These are phyloP conservation scores for Panaeolus cyanescens DNA, from an alignment of 768 basidiomycete genomes.

Conservation along the genomic window DNA sequence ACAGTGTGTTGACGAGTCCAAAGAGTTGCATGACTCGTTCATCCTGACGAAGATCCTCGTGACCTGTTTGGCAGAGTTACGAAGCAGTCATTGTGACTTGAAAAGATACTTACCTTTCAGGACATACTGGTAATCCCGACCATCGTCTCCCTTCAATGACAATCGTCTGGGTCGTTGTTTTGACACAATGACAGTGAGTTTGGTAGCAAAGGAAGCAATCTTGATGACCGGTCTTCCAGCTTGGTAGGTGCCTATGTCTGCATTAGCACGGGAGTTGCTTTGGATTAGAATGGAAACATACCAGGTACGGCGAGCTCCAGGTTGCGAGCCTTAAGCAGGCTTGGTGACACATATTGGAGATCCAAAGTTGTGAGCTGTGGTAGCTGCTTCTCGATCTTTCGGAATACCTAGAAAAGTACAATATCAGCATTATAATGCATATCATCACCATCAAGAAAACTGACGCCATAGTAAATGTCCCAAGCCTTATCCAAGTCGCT, in stretches of 20 bases:
- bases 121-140: conserved; percentile 87
- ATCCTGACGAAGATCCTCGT: conserved; percentile 98
- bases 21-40: conserved; percentile 99
- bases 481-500: conserved; percentile 95
- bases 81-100: neutral
- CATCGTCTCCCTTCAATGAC: conserved; percentile 86
- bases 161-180: conserved; percentile 95
- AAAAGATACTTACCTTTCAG: conserved; percentile 70
- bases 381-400: conserved; percentile 93
- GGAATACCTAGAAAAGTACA: conserved; percentile 70
- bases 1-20: conserved; percentile 92
- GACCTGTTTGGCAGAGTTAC: conserved; percentile 54
- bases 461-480: conserved; percentile 96
- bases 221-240: conserved; percentile 81
- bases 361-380: conserved; percentile 88
- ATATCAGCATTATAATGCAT: neutral
- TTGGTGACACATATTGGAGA: conserved; percentile 96
- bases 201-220: conserved; percentile 85
- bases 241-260: conserved; percentile 79
- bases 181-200: conserved; percentile 91
- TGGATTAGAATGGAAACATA: conserved; percentile 28
- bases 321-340: conserved; percentile 83
- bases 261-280: neutral
- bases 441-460: conserved; percentile 22
- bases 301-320: conserved; percentile 97